Percentiles rank a stretch among this genome's conserved stretches.
These are phyloP conservation scores for Hanseniaspora lachancei DNA, from an alignment of 805 yeast species.

Conservation along the genomic window DNA sequence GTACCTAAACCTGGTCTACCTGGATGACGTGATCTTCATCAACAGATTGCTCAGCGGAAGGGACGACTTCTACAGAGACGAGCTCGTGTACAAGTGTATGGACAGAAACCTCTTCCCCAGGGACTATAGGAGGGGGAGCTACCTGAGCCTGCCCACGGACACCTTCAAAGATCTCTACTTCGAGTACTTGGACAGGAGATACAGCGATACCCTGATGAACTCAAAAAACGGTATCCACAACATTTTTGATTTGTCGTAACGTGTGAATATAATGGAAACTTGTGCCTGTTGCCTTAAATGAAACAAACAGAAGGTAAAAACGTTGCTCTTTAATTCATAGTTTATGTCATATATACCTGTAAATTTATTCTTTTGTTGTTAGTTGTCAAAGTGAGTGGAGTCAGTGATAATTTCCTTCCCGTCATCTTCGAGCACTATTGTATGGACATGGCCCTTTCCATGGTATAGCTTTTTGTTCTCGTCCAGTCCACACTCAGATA, in stretches of 20 bases:
- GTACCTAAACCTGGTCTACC: neutral
- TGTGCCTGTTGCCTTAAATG: too few species aligned
- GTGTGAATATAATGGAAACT: neutral
- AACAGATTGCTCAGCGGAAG: neutral
- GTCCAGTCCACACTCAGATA: conserved; percentile 46
- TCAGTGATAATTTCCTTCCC: conserved; percentile 17
- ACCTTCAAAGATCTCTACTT: neutral
- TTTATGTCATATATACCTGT: neutral
- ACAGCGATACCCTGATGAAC: conserved; percentile 1
- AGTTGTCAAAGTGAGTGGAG: conserved; percentile 4
- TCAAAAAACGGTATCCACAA: conserved; percentile 9
- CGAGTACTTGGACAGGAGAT: conserved; percentile 5
- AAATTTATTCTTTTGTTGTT: neutral
- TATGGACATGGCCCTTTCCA: conserved; percentile 41
- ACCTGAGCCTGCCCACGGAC: neutral
- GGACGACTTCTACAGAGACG: conserved; percentile 1
- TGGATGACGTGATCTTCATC: conserved; percentile 7
- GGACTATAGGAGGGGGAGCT: neutral
- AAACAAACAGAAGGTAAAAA: too few species aligned
- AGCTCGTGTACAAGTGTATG: conserved; percentile 8
- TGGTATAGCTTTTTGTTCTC: conserved; percentile 29
- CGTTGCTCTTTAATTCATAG: neutral
- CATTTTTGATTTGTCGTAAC: conserved; percentile 4
- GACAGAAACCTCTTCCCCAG: conserved; percentile 3
- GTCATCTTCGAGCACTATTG: conserved; percentile 36